phyloP scores from a whole-genome alignment of 495 filamentous ascomycete species.

The Neurospora cerealis region DNA sequence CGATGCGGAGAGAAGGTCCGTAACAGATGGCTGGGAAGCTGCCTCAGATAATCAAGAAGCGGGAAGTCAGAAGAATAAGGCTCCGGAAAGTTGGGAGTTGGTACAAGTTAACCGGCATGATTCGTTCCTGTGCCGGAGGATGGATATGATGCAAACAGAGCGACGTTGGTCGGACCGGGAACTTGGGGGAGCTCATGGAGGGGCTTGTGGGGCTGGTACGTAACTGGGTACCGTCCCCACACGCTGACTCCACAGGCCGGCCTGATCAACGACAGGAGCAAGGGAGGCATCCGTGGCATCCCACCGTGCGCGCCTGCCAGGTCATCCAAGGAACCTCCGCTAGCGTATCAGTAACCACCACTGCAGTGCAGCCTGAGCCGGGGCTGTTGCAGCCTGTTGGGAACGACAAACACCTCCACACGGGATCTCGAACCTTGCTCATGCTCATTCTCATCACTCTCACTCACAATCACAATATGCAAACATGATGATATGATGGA shows the following conservation, averaged over 20 bases:
- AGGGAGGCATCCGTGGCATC: not conserved
- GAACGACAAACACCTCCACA: not conserved
- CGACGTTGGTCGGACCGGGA: not conserved
- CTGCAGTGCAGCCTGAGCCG: not conserved
- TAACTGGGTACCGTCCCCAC: not conserved
- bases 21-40: not conserved
- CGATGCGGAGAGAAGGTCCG: not conserved
- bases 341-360: not conserved
- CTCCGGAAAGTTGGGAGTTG: not conserved
- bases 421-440: conserved; percentile 36
- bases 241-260: not conserved
- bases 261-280: not conserved
- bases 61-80: not conserved
- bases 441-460: conserved; percentile 70
- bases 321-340: not conserved
- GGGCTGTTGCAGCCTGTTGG: not conserved
- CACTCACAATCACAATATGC: conserved; percentile 50
- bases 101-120: not conserved
- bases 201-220: not conserved
- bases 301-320: not conserved
- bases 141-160: not conserved
- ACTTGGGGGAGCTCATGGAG: not conserved
- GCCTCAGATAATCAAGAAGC: not conserved
- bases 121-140: not conserved
- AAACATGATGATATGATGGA: conserved; percentile 36